Percentiles rank a stretch among this genome's conserved stretches.
Conservation (phyloP, 2,329 filamentous ascomycete species). For the Aschersonia sp. region DNA sequence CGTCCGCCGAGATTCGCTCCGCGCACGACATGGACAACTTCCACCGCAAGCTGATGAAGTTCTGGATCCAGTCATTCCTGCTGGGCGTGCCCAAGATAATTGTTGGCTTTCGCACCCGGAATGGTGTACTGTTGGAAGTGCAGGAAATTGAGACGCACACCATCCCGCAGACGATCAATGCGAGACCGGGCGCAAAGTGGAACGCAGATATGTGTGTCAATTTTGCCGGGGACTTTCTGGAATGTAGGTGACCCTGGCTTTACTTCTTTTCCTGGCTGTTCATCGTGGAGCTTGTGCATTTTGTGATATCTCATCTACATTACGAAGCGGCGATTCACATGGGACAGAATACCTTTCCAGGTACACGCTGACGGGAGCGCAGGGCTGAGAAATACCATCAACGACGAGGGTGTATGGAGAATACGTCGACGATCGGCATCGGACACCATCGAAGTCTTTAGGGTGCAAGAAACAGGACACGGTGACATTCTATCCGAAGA, state of each 20-base stretch:
- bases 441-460: constrained; percentile 57
- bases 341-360: too few species aligned
- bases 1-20: constrained; percentile 56
- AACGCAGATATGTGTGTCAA: constrained; percentile 91
- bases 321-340: background rate
- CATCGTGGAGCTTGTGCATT: background rate
- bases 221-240: constrained; percentile 65
- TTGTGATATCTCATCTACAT: background rate
- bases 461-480: constrained; percentile 58
- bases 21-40: constrained; percentile 60
- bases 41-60: constrained; percentile 83
- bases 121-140: constrained; percentile 57
- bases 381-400: constrained; percentile 51
- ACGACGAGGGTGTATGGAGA: constrained; percentile 66
- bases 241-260: constrained; percentile 39
- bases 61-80: constrained; percentile 93
- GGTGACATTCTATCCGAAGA: constrained; percentile 63
- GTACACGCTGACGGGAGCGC: background rate
- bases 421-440: constrained; percentile 53
- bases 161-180: constrained; percentile 64
- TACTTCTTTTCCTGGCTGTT: background rate
- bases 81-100: constrained; percentile 86
- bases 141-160: constrained; percentile 68
- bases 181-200: constrained; percentile 56
- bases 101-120: constrained; percentile 66